Evolutionary conservation across 129 eudicot genomes (phyloP), one percentile per base, ranked within the genome.

Genomic region (Lactuca saligna): DNA sequence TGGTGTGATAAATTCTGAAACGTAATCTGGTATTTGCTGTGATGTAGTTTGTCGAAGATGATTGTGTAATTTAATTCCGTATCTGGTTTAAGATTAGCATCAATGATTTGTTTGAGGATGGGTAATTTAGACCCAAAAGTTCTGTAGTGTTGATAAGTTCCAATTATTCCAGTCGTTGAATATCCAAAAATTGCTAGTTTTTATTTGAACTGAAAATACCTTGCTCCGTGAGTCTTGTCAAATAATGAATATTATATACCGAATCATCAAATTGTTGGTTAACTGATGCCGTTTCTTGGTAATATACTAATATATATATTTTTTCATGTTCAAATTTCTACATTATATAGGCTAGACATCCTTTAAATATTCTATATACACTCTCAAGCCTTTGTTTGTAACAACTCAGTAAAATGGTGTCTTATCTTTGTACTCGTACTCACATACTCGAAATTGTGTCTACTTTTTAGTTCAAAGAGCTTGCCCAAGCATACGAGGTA

Each of bases 401-500:
- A 25, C 29, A 25, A 25, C 29, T 25, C 29, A 25, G 29, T 25
- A 4, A 35, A 4, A 35, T 6, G 38, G 38, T 35, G 38, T 35
- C 0, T n/a, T 42, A 46, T 46, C 51, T 11, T 46, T 46, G n/a
- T 46, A 46, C 5, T 15, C 12, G 5, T 46, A 46, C 5, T 37
- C 12, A 32, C 13, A 51, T 42, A 10, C 8, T 13, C 57, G 20
- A 33, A 7, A 17, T 13, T 14, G 33, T 29, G 1, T 29, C 7
- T 62, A 8, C 79, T 14, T 68, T 50, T 9, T 51, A 85, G 96
- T 88, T 88, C 17, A 88, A 88, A 66, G 96, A 88, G 86, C 77
- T 88, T 17, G 86, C 96, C 15, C 96, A 88, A 67, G 96, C 96
- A 7, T 88, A 88, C 17, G 96, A 88, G 80, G 96, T 88, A 44